These are phyloP conservation scores for Cenchrus americanus DNA, from an alignment of 176 grass and related monocot genomes.

Conservation along the genomic window DNA sequence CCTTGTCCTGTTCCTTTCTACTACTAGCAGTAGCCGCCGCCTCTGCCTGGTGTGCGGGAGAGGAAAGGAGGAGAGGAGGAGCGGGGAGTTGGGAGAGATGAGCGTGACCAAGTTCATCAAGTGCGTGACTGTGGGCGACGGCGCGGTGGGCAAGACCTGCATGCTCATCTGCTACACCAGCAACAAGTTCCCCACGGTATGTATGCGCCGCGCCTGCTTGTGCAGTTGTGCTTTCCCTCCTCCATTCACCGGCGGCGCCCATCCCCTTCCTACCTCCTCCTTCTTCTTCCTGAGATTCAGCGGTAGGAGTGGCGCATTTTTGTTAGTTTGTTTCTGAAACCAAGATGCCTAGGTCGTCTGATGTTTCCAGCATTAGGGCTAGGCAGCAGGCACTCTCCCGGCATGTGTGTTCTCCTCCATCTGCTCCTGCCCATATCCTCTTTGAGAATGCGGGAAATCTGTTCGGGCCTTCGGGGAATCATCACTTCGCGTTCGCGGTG, in stretches of 20 bases:
- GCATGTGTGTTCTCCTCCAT: constrained; percentile 15
- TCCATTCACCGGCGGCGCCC: no score
- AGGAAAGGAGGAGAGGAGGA: background rate
- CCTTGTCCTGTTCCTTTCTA: background rate
- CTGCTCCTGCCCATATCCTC: background rate
- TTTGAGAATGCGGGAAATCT: background rate
- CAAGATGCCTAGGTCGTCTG: background rate
- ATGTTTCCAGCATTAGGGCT: background rate
- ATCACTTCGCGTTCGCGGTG: background rate
- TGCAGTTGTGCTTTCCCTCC: no score
- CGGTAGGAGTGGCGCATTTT: background rate
- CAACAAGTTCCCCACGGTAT: constrained; percentile 98
- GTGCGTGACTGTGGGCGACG: constrained; percentile 98
- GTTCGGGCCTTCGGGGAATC: background rate
- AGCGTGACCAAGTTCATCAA: constrained; percentile 98
- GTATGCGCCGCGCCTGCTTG: background rate
- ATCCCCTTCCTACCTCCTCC: background rate
- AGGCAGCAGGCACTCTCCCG: background rate
- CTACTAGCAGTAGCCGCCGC: background rate
- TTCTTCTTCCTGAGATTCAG: background rate
- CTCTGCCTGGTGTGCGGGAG: background rate
- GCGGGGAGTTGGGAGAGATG: constrained; percentile 47
- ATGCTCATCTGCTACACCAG: constrained; percentile 99
- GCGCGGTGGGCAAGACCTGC: constrained; percentile 98
- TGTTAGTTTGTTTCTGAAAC: background rate